Conservation (phyloP, 2,329 filamentous ascomycete species). For the Teratosphaeria nubilosa region DNA sequence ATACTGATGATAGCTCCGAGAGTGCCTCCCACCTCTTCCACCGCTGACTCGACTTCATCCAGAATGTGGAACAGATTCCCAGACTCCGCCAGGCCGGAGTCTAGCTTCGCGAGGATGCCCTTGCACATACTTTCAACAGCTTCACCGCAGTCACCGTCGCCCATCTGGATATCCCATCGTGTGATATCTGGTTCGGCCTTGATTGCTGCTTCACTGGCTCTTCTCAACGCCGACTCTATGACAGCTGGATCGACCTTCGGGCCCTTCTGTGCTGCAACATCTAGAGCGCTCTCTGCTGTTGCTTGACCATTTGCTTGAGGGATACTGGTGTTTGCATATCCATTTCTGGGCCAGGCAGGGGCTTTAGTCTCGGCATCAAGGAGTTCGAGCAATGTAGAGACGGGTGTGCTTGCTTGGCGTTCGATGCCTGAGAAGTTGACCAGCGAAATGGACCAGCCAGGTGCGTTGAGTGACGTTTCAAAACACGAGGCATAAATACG, state of each 20-base stretch:
- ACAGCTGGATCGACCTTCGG: constrained; percentile 17
- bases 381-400: constrained; percentile 35
- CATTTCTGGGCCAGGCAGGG: constrained; percentile 42
- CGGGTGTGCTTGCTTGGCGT: constrained; percentile 28
- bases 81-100: constrained; percentile 18
- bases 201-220: constrained; percentile 39
- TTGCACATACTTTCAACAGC: constrained; percentile 32
- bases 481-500: constrained; percentile 41
- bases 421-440: constrained; percentile 42
- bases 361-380: constrained; percentile 43
- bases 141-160: constrained; percentile 58
- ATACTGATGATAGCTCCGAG: constrained; percentile 29
- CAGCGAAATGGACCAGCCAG: constrained; percentile 47
- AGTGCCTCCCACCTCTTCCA: constrained; percentile 30
- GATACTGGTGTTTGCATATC: constrained; percentile 23
- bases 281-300: constrained; percentile 29
- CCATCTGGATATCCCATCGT: constrained; percentile 53
- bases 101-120: constrained; percentile 22
- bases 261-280: constrained; percentile 11
- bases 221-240: constrained; percentile 30
- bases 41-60: constrained; percentile 23
- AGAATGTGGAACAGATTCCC: constrained; percentile 24
- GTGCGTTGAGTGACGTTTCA: constrained; percentile 46
- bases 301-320: constrained; percentile 15
- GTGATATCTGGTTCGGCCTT: constrained; percentile 53